Evolutionary conservation across 352 stramenopile genomes (phyloP), one percentile per base, ranked within the genome.

Genomic region (Elongisporangium anandrum): DNA sequence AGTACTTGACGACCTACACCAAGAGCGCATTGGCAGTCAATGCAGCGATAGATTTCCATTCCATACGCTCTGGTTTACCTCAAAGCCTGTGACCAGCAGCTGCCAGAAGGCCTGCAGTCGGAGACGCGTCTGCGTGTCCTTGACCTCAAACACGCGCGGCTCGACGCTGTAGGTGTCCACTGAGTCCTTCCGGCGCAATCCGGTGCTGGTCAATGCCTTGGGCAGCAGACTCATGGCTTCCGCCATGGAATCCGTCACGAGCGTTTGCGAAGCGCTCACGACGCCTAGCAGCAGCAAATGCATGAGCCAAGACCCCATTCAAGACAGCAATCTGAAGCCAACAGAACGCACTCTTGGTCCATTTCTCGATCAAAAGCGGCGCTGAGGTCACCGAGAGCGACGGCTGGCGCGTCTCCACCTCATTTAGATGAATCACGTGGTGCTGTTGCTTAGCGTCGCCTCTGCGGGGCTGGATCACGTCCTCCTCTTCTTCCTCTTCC

Each of bases 101-200:
- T 86, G 77, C 77, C 77, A 84, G 49, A 86, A 77, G 3, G 73
- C 77, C n/a, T 77, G 63, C 0, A 84, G 65, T 47, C 79, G 79
- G 20, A 80, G 66, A 1, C 69, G 67, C 0, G 53, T 60, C n/a
- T 70, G 64, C 10, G 54, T 53, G 12, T 83, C 73, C 48, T 69
- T 68, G 15, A 63, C 65, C 13, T 72, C 63, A 24, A 73, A 55
- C 0, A 59, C 51, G 29, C 57, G 57, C 8, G 50, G 60, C 26
- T 80, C 61, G 21, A 72, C 63, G 15, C 34, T 57, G 55, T 72
- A 80, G 2, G 58, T 56, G 17, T 79, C 71, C 2, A 64, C 19
- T 4, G 52, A 48, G 19, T 64, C 54, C 2, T 69, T 75, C 21
- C 61, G 60, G 7, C 69, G 51, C 12, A 20, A 55, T 20, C 52